Evolutionary conservation across 768 basidiomycete species (phyloP).

Genomic region (Suillus lakei): DNA sequence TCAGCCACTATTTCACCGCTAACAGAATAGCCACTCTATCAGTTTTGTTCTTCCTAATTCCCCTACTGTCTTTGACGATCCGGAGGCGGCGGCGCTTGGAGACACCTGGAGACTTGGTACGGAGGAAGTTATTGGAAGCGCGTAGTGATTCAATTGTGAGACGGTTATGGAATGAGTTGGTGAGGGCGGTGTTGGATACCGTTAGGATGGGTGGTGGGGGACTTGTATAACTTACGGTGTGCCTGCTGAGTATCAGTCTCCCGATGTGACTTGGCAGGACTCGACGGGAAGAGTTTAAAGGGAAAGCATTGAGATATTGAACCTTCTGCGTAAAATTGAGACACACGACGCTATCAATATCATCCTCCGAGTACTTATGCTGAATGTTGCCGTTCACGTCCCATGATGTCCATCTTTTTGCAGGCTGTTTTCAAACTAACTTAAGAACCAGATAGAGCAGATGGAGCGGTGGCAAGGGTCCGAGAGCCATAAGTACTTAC

Average conservation of each 20-base stretch:
- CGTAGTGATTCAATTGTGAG: conserved; percentile 40
- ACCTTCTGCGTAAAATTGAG: too few relatives aligned
- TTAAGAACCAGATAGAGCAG: too few relatives aligned
- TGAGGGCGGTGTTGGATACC: conserved; percentile 64
- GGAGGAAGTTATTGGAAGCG: conserved; percentile 54
- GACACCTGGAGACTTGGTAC: conserved; percentile 56
- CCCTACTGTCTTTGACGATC: conserved; percentile 51
- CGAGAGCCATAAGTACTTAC: too few relatives aligned
- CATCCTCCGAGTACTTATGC: too few relatives aligned
- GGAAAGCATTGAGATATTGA: too few relatives aligned
- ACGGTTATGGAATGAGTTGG: conserved; percentile 55
- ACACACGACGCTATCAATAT: too few relatives aligned
- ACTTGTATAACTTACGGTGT: conserved; percentile 49
- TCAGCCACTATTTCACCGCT: conserved; percentile 52
- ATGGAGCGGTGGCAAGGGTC: too few relatives aligned
- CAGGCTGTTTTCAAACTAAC: too few relatives aligned
- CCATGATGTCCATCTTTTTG: too few relatives aligned
- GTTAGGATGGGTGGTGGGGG: conserved; percentile 80
- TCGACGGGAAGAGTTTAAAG: too few relatives aligned
- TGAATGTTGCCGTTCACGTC: too few relatives aligned
- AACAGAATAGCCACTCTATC: conserved; percentile 53
- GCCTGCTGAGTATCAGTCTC: neutral
- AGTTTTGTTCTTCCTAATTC: conserved; percentile 45
- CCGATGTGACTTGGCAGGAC: too few relatives aligned
- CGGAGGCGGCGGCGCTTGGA: conserved; percentile 49